Conservation (phyloP, 1,139 yeast genomes). For the Wickerhamomyces sp. region DNA sequence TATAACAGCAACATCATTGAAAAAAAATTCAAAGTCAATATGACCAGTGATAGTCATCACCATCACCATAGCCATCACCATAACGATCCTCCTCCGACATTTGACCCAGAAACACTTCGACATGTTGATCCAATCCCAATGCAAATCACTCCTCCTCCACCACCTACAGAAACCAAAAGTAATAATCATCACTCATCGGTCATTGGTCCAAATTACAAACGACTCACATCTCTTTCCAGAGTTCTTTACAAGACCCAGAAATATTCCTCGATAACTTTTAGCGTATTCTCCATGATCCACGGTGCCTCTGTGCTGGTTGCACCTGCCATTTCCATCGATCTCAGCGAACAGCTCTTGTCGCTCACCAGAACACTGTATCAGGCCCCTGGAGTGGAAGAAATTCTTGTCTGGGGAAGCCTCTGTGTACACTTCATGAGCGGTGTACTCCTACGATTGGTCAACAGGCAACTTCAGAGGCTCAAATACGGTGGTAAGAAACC, state of each 20-base stretch:
- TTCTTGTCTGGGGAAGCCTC: slow-evolving; percentile 43
- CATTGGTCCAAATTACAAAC: slow-evolving; percentile 3
- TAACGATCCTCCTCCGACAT: too few relatives aligned
- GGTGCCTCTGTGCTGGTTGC: slow-evolving; percentile 47
- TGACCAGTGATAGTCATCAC: too few relatives aligned
- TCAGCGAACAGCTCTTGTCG: slow-evolving; percentile 53
- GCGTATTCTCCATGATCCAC: slow-evolving; percentile 56
- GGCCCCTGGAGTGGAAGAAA: slow-evolving; percentile 42
- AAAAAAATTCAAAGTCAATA: too few relatives aligned
- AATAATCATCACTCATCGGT: background rate
- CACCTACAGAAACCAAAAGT: too few relatives aligned
- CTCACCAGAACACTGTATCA: slow-evolving; percentile 62
- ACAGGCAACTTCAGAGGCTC: slow-evolving; percentile 27
- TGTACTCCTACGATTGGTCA: slow-evolving; percentile 37
- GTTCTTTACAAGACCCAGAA: slow-evolving; percentile 36
- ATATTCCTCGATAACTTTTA: slow-evolving; percentile 57
- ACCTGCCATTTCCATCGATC: slow-evolving; percentile 44
- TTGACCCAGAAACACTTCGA: too few relatives aligned
- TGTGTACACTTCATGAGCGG: slow-evolving; percentile 53
- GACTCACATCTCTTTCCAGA: slow-evolving; percentile 2
- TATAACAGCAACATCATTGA: too few relatives aligned
- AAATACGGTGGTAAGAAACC: slow-evolving; percentile 18
- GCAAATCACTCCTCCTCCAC: too few relatives aligned
- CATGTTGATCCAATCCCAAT: too few relatives aligned
- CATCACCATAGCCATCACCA: too few relatives aligned